Percentiles rank a stretch among this genome's conserved stretches.
Conservation (phyloP, 2,329 filamentous ascomycete species). For the Xylaria sp. region DNA sequence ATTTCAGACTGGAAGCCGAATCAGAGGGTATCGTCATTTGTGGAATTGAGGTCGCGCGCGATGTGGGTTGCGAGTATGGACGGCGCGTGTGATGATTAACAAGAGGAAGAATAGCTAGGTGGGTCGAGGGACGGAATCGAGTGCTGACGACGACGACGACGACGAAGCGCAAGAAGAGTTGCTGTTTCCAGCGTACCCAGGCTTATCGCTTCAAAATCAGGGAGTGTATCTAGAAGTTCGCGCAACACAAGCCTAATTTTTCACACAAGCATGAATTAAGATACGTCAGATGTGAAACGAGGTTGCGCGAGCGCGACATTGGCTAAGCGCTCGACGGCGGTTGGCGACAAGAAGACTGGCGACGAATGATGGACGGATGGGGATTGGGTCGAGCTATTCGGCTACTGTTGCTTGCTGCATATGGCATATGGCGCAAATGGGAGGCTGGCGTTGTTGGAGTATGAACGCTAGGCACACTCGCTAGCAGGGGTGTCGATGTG, state of each 20-base stretch:
- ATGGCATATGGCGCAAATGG: constrained; percentile 16
- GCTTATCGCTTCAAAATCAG: neutral
- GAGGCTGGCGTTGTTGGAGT: constrained; percentile 9
- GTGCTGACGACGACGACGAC: neutral
- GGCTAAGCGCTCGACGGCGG: constrained; percentile 7
- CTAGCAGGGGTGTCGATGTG: neutral
- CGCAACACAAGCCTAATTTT: neutral
- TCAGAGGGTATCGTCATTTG: constrained; percentile 2
- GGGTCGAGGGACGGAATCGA: neutral
- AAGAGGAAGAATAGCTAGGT: neutral
- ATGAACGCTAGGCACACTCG: neutral
- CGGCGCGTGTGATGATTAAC: neutral
- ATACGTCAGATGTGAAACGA: neutral
- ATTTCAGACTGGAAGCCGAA: constrained; percentile 4
- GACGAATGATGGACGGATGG: constrained; percentile 12
- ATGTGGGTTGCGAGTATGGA: neutral
- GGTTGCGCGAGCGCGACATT: neutral
- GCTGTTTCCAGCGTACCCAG: neutral
- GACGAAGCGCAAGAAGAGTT: neutral
- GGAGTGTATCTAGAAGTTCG: neutral
- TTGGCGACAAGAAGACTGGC: constrained; percentile 6
- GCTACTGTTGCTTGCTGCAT: neutral
- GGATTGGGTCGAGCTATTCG: neutral
- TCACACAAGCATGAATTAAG: neutral
- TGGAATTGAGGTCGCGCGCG: constrained; percentile 3